phyloP scores from a whole-genome alignment of 2,329 filamentous ascomycete genomes.

The Epichloe baconii region DNA sequence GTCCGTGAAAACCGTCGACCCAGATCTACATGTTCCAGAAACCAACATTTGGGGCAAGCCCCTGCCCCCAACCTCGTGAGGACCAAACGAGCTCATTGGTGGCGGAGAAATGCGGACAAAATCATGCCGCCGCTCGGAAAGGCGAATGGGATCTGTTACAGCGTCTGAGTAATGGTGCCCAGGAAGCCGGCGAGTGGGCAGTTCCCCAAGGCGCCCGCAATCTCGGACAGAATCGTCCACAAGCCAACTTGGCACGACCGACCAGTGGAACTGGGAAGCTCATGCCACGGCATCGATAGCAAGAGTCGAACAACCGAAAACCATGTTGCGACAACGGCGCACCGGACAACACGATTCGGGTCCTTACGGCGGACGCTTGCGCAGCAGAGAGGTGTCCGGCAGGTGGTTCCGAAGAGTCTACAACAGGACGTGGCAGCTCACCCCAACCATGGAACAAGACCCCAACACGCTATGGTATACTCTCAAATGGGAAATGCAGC shows the following conservation, averaged over 20 bases:
- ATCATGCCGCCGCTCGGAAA: conserved; percentile 39
- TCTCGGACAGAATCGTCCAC: conserved; percentile 6
- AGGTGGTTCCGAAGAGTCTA: conserved; percentile 37
- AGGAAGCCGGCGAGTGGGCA: conserved; percentile 21
- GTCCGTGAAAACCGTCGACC: conserved; percentile 19
- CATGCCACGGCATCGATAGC: conserved; percentile 27
- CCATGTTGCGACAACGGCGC: conserved; percentile 19
- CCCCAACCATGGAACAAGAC: conserved; percentile 27
- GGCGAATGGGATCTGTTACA: conserved; percentile 43
- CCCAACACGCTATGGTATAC: conserved; percentile 17
- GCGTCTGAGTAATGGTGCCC: conserved; percentile 30
- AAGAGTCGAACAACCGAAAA: conserved; percentile 23
- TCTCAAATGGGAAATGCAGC: conserved; percentile 31
- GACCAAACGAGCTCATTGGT: conserved; percentile 35
- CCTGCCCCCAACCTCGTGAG: conserved; percentile 24
- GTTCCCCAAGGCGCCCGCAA: conserved; percentile 21
- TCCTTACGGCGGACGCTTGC: conserved; percentile 22
- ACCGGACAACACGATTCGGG: conserved; percentile 24
- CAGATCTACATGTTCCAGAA: conserved; percentile 23
- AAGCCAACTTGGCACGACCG: neutral
- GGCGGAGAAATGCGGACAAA: conserved; percentile 30
- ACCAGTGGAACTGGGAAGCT: conserved; percentile 28
- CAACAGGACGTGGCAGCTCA: conserved; percentile 29
- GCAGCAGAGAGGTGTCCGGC: conserved; percentile 19
- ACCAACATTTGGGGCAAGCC: conserved; percentile 38